A percentile compares a stretch with the other conserved stretches of the same genome.
These are phyloP conservation scores for Pseudogymnoascus sp. DNA, from an alignment of 2,329 filamentous ascomycete species.

Conservation along the genomic window DNA sequence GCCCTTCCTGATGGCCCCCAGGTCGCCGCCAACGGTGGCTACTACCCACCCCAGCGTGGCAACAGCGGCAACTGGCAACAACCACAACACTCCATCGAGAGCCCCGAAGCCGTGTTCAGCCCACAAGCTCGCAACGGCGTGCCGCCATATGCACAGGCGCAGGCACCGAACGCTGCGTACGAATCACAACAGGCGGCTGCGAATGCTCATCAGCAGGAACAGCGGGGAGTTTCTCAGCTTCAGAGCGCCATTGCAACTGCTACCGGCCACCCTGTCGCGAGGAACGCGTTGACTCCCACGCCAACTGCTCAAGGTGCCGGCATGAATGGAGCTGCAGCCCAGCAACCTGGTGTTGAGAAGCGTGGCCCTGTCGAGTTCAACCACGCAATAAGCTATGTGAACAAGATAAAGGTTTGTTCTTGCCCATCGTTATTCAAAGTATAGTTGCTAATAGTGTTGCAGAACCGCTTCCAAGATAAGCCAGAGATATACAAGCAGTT, in stretches of 20 bases:
- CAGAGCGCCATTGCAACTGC: slow-evolving; percentile 47
- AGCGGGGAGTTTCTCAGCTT: slow-evolving; percentile 56
- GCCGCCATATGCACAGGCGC: slow-evolving; percentile 34
- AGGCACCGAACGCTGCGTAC: slow-evolving; percentile 31
- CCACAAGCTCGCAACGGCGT: slow-evolving; percentile 45
- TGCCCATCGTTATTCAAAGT: background rate
- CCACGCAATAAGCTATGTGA: slow-evolving; percentile 97
- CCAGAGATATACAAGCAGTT: slow-evolving; percentile 99
- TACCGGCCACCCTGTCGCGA: slow-evolving; percentile 35
- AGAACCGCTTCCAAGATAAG: slow-evolving; percentile 95
- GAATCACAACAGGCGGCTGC: slow-evolving; percentile 34
- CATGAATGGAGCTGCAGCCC: slow-evolving; percentile 51
- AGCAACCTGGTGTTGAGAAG: slow-evolving; percentile 64
- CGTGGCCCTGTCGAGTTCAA: slow-evolving; percentile 96
- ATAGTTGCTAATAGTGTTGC: slow-evolving; percentile 12
- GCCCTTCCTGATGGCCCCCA: slow-evolving; percentile 32
- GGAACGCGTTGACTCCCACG: slow-evolving; percentile 53
- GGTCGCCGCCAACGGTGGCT: slow-evolving; percentile 24
- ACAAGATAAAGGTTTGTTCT: slow-evolving; percentile 86
- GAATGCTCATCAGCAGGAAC: slow-evolving; percentile 51
- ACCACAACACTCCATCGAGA: slow-evolving; percentile 52
- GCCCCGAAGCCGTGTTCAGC: slow-evolving; percentile 54
- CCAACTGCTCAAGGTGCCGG: slow-evolving; percentile 47
- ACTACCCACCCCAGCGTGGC: slow-evolving; percentile 30
- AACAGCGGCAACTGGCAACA: slow-evolving; percentile 41